These are phyloP conservation scores for Capronia epimyces DNA, from an alignment of 2,329 filamentous ascomycete species.

Conservation along the genomic window DNA sequence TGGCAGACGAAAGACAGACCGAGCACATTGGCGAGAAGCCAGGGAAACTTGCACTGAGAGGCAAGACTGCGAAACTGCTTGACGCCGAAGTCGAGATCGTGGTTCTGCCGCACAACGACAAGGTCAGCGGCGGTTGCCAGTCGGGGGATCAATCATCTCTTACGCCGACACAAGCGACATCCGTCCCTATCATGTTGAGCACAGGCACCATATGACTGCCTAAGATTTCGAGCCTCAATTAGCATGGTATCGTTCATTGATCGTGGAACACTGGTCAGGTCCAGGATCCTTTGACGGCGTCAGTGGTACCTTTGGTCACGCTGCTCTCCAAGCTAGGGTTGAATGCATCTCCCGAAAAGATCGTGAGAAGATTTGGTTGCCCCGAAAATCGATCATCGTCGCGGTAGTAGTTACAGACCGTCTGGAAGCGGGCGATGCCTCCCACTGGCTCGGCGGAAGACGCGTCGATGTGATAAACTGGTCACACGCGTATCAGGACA, in stretches of 20 bases:
- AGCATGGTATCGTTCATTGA: conserved; percentile 4
- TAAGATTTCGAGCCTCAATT: conserved; percentile 3
- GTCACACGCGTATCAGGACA: neutral
- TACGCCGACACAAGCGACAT: conserved; percentile 77
- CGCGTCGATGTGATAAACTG: conserved; percentile 75
- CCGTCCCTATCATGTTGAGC: conserved; percentile 69
- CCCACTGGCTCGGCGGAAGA: conserved; percentile 57
- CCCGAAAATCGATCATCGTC: conserved; percentile 54
- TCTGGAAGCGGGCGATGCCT: conserved; percentile 74
- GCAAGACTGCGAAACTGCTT: conserved; percentile 69
- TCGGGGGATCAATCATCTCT: conserved; percentile 33
- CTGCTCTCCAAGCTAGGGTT: conserved; percentile 86
- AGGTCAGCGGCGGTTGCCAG: neutral
- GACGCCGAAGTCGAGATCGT: conserved; percentile 89
- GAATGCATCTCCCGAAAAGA: conserved; percentile 90
- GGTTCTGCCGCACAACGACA: conserved; percentile 56
- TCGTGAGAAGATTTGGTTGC: conserved; percentile 63
- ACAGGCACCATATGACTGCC: conserved; percentile 76
- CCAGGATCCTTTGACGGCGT: neutral
- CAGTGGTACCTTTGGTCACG: conserved; percentile 67
- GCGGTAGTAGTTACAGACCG: conserved; percentile 69
- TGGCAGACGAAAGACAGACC: conserved; percentile 5
- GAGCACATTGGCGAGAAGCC: conserved; percentile 76
- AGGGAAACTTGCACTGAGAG: conserved; percentile 74
- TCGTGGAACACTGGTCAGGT: neutral